These are phyloP conservation scores for Suhomyces bokatorum DNA, from an alignment of 1,139 yeast species.

Conservation along the genomic window DNA sequence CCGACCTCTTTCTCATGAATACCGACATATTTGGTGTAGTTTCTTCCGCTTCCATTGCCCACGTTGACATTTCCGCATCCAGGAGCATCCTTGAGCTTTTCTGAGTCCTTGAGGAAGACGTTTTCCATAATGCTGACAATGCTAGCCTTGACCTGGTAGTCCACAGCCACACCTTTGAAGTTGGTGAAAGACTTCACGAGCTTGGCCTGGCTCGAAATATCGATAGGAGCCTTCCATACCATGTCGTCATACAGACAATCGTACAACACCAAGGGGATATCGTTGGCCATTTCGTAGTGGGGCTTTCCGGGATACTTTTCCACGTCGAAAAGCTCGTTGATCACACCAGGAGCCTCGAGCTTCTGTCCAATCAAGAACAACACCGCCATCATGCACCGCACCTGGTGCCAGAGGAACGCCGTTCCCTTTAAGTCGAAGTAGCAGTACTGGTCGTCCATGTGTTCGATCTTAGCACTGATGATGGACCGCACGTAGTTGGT, in stretches of 20 bases:
- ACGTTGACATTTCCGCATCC: slow-evolving; percentile 47
- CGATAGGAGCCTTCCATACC: slow-evolving; percentile 55
- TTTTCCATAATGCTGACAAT: slow-evolving; percentile 34
- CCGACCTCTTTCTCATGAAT: slow-evolving; percentile 57
- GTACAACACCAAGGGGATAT: slow-evolving; percentile 82
- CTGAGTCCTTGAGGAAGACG: slow-evolving; percentile 23
- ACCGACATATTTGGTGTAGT: slow-evolving; percentile 57
- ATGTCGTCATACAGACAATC: slow-evolving; percentile 78
- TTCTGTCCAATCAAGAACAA: slow-evolving; percentile 79
- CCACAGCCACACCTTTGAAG: slow-evolving; percentile 34
- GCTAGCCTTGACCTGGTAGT: slow-evolving; percentile 38
- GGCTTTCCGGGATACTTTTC: slow-evolving; percentile 69
- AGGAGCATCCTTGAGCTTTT: slow-evolving; percentile 17
- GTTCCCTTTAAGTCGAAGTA: slow-evolving; percentile 81
- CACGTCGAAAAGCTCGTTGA: slow-evolving; percentile 60
- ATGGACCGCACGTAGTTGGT: slow-evolving; percentile 69
- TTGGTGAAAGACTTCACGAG: slow-evolving; percentile 28
- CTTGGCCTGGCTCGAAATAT: slow-evolving; percentile 19
- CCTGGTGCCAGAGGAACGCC: slow-evolving; percentile 98
- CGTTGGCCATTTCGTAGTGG: slow-evolving; percentile 85
- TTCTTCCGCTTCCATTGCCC: slow-evolving; percentile 74
- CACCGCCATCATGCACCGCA: slow-evolving; percentile 89
- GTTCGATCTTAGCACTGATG: slow-evolving; percentile 50
- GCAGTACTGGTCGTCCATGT: slow-evolving; percentile 47
- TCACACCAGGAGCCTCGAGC: slow-evolving; percentile 60